A percentile compares a stretch with the other conserved stretches of the same genome.
phyloP scores from a whole-genome alignment of 1,284 basidiomycete species.

The Inonotus hispidus region DNA sequence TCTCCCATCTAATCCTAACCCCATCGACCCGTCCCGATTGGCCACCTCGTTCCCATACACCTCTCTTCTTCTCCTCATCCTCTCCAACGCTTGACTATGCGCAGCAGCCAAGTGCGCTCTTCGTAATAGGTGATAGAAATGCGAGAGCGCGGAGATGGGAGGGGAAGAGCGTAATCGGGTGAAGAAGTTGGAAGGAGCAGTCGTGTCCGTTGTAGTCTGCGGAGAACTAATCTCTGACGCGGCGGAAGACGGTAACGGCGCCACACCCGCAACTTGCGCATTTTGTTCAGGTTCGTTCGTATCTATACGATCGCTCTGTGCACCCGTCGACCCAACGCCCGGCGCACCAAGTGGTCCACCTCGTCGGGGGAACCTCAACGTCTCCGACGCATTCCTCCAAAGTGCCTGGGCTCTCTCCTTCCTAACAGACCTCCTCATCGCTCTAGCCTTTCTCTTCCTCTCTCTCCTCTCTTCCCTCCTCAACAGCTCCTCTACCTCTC shows the following conservation, averaged over 20 bases:
- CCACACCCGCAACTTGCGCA: background rate
- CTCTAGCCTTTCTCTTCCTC: constrained; percentile 37
- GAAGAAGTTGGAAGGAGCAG: background rate
- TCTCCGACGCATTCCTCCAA: constrained; percentile 29
- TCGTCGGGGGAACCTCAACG: constrained; percentile 5
- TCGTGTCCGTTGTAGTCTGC: background rate
- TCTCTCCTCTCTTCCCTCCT: constrained; percentile 54
- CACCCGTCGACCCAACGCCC: background rate
- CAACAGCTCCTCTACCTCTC: constrained; percentile 57
- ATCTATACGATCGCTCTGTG: background rate
- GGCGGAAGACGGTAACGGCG: background rate
- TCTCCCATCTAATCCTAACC: background rate
- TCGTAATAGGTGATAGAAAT: constrained; percentile 16
- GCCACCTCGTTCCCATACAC: constrained; percentile 8
- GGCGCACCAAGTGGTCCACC: background rate
- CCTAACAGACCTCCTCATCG: constrained; percentile 36
- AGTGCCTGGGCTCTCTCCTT: constrained; percentile 45
- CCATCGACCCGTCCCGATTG: background rate
- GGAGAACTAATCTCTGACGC: background rate
- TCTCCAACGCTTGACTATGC: constrained; percentile 16
- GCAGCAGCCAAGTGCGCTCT: constrained; percentile 17
- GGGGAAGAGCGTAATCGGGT: background rate
- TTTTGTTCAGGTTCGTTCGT: background rate
- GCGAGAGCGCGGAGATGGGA: constrained; percentile 8
- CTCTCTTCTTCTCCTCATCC: constrained; percentile 1